Evolutionary conservation across 257 asterid species (phyloP).

Genomic region (Rehmannia glutinosa): DNA sequence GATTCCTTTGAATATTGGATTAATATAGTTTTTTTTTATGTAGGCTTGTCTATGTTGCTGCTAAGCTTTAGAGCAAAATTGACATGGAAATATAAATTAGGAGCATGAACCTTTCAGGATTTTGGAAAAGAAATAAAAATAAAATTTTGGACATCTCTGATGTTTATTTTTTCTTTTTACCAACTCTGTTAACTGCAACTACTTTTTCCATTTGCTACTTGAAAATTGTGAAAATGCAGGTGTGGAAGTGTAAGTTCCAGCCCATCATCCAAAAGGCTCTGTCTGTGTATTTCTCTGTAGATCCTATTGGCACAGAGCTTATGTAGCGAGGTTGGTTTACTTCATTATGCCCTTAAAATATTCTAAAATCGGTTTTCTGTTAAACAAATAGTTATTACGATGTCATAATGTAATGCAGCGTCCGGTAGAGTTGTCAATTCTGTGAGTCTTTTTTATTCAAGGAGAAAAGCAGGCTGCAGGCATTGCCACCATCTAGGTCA

Average conservation of each 20-base stretch:
- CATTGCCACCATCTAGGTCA: too few species aligned
- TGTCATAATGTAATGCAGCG: too few species aligned
- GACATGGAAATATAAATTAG: background rate
- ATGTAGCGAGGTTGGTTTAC: conserved; percentile 47
- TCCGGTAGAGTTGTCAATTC: too few species aligned
- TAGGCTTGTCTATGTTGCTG: background rate
- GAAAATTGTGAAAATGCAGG: conserved; percentile 35
- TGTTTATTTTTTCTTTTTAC: background rate
- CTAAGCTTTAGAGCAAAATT: background rate
- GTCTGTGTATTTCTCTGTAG: conserved; percentile 47
- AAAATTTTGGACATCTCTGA: background rate
- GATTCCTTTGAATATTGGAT: too few species aligned
- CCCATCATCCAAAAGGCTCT: conserved; percentile 47
- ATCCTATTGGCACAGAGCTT: conserved; percentile 70
- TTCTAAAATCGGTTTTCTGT: too few species aligned
- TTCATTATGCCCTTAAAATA: background rate
- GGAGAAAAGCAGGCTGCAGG: too few species aligned
- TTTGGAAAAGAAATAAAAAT: too few species aligned
- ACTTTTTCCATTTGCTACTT: background rate
- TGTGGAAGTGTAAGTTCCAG: conserved; percentile 49
- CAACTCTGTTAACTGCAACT: background rate
- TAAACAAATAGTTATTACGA: too few species aligned
- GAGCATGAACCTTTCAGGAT: too few species aligned
- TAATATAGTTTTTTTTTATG: too few species aligned
- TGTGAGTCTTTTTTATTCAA: too few species aligned